Evolutionary conservation across 495 filamentous ascomycete genomes (phyloP), one percentile per base, ranked within the genome.

Genomic region (Neurospora sublineolata): DNA sequence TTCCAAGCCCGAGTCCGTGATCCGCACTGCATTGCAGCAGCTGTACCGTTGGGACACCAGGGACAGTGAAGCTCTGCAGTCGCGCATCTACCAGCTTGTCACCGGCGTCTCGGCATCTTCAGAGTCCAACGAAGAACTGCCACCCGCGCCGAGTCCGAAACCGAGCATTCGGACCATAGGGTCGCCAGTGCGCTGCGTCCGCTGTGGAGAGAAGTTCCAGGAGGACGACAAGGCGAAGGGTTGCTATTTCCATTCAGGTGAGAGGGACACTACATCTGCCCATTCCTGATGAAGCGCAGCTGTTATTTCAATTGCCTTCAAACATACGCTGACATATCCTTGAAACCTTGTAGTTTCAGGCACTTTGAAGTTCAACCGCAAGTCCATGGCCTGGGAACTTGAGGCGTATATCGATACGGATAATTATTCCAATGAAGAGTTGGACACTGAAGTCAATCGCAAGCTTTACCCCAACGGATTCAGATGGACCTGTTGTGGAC

Each of bases 361-460:
- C 7, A 20, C 8, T 1, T 10, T 44, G 42, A 9, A 20, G 8
- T 8, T 44, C 42, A 44, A 44, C 42, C 42, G 8, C 20, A 3
- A 3, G 18, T 44, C 42, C 7, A 10, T 9, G 0, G 8, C 42
- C 8, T 44, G 42, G 42, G 2, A 10, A 10, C 1, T 1, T 1
- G 42, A 44, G 18, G 42, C 18, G n/a, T 0, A 0, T 3, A 20
- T 44, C 0, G 42, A 44, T 10, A 3, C 18, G 9, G 0, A 0
- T 10, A 1, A 44, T 8, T 20, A 10, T 20, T 0, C 0, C 0
- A n/a, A n/a, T n/a, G n/a, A n/a, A 0, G 18, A 44, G 18, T 9
- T 44, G 18, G 8, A n/a, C n/a, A 10, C 8, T 20, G 2, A 8
- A 3, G 0, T 10, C 10, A 1, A 20, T 44, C 18, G 42, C 2